Evolutionary conservation across 352 stramenopile genomes (phyloP).

Genomic region (Globisporangium irregulare): DNA sequence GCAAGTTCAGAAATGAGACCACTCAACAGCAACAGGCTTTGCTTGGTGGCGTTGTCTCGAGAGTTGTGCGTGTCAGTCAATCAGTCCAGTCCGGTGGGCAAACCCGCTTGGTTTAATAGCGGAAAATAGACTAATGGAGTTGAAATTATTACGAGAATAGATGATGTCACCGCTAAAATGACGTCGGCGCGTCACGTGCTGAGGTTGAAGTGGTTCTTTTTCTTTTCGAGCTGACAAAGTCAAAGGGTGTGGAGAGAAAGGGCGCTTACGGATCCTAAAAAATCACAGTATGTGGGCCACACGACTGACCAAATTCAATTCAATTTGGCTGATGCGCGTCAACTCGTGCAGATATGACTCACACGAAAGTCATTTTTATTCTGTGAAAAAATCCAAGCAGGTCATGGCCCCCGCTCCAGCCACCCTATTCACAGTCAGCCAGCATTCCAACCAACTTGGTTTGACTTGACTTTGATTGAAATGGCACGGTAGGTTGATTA

Average conservation of each 20-base stretch:
- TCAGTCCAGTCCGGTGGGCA: neutral
- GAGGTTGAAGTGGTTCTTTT: conserved; percentile 28
- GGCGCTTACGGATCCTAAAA: neutral
- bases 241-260: neutral
- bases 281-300: neutral
- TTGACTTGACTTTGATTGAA: neutral
- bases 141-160: conserved; percentile 15
- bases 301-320: neutral
- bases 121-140: neutral
- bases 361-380: neutral
- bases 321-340: neutral
- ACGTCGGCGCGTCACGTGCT: conserved; percentile 27
- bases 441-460: neutral
- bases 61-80: conserved; percentile 2
- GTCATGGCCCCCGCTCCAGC: too few species aligned
- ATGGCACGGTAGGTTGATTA: too few species aligned
- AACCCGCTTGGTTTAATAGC: neutral
- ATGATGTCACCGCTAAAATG: conserved; percentile 23
- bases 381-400: too few species aligned
- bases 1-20: conserved; percentile 25
- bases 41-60: neutral
- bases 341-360: neutral
- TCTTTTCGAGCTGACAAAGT: neutral
- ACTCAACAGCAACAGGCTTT: neutral
- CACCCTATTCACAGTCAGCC: neutral